Evolutionary conservation across 176 grass and related monocot species (phyloP), one percentile per base, ranked within the genome.

Genomic region (Alopecurus myosuroides): DNA sequence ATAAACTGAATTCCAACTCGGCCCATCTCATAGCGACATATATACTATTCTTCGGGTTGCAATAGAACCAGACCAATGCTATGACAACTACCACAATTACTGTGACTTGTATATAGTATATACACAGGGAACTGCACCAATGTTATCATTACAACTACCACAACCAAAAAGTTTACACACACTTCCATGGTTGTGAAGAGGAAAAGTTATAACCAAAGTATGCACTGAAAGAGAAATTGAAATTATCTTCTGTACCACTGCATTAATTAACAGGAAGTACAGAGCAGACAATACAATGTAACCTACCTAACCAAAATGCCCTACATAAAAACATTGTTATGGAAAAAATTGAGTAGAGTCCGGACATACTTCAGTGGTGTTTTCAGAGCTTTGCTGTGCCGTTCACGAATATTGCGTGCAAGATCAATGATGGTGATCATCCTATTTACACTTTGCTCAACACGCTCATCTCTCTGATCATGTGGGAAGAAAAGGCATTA

Each of bases 401-500:
- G 86, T 78, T 99, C 93, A 51, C 97, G 90, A 78, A 99, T 96
- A 82, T 94, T 99, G 65, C 97, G 93, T 19, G 88, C 93, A 67
- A 99, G 91, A 89, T 99, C 97, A 85, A 99, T 99, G 56, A 99
- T 92, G 81, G 97, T 99, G 86, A 96, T 96, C 94, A 96, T 99
- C 87, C 97, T 96, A 55, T 63, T 89, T 26, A 99, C 97, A 86
- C 97, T 99, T 92, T 86, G 93, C 58, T 99, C 97, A 86, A 96
- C 94, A 67, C 97, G 93, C 70, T 99, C 94, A 70, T 96, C 94
- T 90, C 97, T 99, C 97, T 99, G 67, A 81, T 42, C 77, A 90
- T 68, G 78, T 69, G 4, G 56, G 65, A 84, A 71, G 41, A 72
- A 8, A 35, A 35, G 10, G 31, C 63, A 20, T 66, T 48, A 73